These are phyloP conservation scores for Schoenoplectus triqueter DNA, from an alignment of 202 grass and related monocot species.

Conservation along the genomic window DNA sequence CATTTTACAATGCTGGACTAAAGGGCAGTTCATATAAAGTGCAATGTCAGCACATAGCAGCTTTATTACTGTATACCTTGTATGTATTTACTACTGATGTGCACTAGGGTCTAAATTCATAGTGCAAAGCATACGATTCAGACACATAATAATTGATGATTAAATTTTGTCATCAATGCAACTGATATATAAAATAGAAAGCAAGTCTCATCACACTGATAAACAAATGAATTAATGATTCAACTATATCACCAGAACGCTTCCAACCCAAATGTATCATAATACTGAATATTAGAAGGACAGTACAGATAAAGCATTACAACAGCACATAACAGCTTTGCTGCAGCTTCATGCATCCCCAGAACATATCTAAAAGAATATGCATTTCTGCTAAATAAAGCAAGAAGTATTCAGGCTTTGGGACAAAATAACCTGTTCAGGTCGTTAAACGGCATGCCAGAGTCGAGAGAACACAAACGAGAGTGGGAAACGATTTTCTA, in stretches of 20 bases:
- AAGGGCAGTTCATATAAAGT: background rate
- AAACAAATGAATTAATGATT: constrained; percentile 10
- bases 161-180: background rate
- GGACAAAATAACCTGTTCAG: background rate
- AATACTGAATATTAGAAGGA: background rate
- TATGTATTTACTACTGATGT: background rate
- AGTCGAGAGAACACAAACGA: background rate
- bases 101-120: background rate
- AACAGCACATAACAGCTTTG: background rate
- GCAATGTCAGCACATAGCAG: background rate
- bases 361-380: background rate
- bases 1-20: background rate
- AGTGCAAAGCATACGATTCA: background rate
- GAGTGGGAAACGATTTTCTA: background rate
- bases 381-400: background rate
- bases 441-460: background rate
- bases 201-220: background rate
- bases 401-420: background rate
- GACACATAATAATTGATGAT: background rate
- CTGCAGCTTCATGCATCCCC: background rate
- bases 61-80: background rate
- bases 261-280: background rate
- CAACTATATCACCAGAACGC: background rate
- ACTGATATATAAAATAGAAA: background rate
- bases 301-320: background rate